These are phyloP conservation scores for Aspergillus sclerotiicarbonarius DNA, from an alignment of 495 filamentous ascomycete genomes.

Conservation along the genomic window DNA sequence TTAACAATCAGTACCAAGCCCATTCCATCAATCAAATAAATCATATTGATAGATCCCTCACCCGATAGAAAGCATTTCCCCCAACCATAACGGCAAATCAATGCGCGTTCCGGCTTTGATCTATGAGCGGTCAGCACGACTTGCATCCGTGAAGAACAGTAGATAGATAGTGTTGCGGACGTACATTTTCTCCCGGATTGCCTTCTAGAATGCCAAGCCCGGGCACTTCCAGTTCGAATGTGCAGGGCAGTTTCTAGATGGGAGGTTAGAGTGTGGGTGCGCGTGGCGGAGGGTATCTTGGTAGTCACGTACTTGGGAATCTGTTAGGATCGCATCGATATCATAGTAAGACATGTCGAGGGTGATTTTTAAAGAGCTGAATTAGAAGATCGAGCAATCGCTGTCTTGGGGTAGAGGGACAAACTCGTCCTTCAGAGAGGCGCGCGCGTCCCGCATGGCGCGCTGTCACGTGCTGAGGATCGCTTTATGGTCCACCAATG, in stretches of 20 bases:
- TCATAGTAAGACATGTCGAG: constrained; percentile 79
- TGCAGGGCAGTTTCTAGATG: constrained; percentile 86
- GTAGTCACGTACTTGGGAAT: constrained; percentile 75
- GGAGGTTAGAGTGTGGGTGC: constrained; percentile 16
- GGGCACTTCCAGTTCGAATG: constrained; percentile 83
- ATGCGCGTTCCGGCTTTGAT: constrained; percentile 78
- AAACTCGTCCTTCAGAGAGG: neutral
- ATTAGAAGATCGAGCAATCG: too few relatives aligned
- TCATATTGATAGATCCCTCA: constrained; percentile 25
- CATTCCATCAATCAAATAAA: neutral
- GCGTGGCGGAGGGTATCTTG: neutral
- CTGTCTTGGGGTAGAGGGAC: too few relatives aligned
- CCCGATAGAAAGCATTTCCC: constrained; percentile 89
- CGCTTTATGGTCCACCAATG: neutral
- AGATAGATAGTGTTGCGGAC: neutral
- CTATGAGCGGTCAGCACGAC: constrained; percentile 29
- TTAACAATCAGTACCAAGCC: constrained; percentile 4
- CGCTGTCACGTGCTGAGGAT: neutral
- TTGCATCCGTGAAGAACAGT: neutral
- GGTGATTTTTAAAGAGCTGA: neutral
- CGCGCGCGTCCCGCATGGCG: constrained; percentile 5
- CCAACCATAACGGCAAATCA: constrained; percentile 92
- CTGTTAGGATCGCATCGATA: constrained; percentile 89
- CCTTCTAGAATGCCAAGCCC: constrained; percentile 84
- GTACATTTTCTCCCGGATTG: constrained; percentile 65